Percentiles rank a stretch among this genome's conserved stretches.
These are phyloP conservation scores for Cichorium intybus DNA, from an alignment of 140 eudicot genomes.

Conservation along the genomic window DNA sequence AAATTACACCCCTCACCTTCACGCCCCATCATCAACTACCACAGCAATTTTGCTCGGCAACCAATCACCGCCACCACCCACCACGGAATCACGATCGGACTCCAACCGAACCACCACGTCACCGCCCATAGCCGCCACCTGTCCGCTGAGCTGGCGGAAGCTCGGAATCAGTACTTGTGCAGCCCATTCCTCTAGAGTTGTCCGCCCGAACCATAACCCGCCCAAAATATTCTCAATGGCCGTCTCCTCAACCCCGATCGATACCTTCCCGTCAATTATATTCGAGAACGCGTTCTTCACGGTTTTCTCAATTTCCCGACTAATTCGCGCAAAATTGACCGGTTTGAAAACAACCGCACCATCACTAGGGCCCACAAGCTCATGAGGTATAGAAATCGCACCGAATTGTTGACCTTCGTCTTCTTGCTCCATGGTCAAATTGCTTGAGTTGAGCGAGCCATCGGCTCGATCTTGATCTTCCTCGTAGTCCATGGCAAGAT, in stretches of 20 bases:
- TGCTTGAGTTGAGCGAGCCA: slow-evolving; percentile 84
- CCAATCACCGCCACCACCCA: slow-evolving; percentile 53
- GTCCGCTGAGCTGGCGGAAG: slow-evolving; percentile 49
- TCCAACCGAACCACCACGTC: slow-evolving; percentile 52
- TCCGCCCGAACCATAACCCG: slow-evolving; percentile 76
- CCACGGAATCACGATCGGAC: slow-evolving; percentile 36
- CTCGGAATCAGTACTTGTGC: slow-evolving; percentile 62
- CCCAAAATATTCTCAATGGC: slow-evolving; percentile 70
- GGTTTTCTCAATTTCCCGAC: slow-evolving; percentile 66
- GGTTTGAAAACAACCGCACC: slow-evolving; percentile 78
- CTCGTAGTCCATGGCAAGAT: slow-evolving; percentile 53
- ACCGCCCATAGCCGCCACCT: slow-evolving; percentile 24
- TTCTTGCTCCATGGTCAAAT: slow-evolving; percentile 71
- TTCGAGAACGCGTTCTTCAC: slow-evolving; percentile 43
- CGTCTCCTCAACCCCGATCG: slow-evolving; percentile 54
- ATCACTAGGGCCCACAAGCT: slow-evolving; percentile 53
- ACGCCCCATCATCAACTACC: slow-evolving; percentile 22
- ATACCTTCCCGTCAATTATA: slow-evolving; percentile 43
- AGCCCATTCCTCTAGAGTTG: slow-evolving; percentile 71
- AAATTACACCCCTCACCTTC: slow-evolving; percentile 16
- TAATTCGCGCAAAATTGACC: slow-evolving; percentile 45
- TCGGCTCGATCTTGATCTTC: slow-evolving; percentile 67
- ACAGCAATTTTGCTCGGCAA: slow-evolving; percentile 67
- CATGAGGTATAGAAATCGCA: slow-evolving; percentile 61
- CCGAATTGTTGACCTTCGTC: slow-evolving; percentile 53